Percentiles rank a stretch among this genome's conserved stretches.
phyloP scores from a whole-genome alignment of 495 filamentous ascomycete genomes.

The Neurospora hispaniola region DNA sequence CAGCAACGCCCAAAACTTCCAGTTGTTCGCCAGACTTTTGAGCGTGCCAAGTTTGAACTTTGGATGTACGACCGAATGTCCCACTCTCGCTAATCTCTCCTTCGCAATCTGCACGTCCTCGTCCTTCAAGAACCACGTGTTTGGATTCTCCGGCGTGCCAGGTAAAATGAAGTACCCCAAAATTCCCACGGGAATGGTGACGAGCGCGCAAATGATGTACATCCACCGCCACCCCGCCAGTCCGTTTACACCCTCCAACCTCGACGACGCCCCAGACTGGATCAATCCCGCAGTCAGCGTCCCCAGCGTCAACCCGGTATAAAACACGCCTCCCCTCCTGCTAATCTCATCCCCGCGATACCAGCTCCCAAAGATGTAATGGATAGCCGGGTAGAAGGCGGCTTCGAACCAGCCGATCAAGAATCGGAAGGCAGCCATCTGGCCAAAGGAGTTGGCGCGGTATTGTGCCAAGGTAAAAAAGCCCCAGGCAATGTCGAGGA shows the following conservation, averaged over 20 bases:
- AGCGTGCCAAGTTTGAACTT: conserved; percentile 19
- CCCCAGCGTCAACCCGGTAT: conserved; percentile 38
- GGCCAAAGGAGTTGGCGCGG: conserved; percentile 18
- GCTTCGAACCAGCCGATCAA: conserved; percentile 21
- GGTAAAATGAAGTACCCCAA: conserved; percentile 34
- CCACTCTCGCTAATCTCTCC: conserved; percentile 24
- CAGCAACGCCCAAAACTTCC: conserved; percentile 30
- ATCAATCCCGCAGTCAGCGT: conserved; percentile 41
- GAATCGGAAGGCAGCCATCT: conserved; percentile 20
- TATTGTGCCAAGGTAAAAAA: conserved; percentile 39
- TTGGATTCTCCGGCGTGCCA: conserved; percentile 34
- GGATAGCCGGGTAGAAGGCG: conserved; percentile 17
- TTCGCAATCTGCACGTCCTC: conserved; percentile 28
- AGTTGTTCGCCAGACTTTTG: conserved; percentile 19
- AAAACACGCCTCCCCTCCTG: conserved; percentile 39
- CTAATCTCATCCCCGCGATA: conserved; percentile 23
- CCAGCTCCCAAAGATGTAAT: conserved; percentile 20
- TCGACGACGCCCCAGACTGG: conserved; percentile 28
- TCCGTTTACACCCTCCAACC: conserved; percentile 36
- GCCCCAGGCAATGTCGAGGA: conserved; percentile 34
- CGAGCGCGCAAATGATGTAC: conserved; percentile 41
- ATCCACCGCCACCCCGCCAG: conserved; percentile 43
- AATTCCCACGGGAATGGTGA: conserved; percentile 39
- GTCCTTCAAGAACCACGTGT: conserved; percentile 27
- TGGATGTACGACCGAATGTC: conserved; percentile 18